These are phyloP conservation scores for Sporothrix euskadiensis DNA, from an alignment of 2,329 filamentous ascomycete species.

Conservation along the genomic window DNA sequence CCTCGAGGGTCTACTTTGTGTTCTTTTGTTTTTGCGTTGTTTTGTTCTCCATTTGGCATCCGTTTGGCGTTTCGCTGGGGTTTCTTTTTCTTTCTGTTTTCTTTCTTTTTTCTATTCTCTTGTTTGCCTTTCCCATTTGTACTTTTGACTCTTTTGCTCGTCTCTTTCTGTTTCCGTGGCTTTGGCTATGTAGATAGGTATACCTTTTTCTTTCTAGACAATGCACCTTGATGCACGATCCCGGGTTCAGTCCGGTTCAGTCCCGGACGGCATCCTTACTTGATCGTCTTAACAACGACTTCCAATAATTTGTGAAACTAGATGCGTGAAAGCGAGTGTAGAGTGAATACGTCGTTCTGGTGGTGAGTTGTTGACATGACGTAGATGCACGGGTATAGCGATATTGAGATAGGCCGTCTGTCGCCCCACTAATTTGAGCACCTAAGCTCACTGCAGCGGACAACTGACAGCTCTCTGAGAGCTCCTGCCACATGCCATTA, in stretches of 20 bases:
- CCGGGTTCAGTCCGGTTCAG: background rate
- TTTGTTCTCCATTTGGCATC: slow-evolving; percentile 1
- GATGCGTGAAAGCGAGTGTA: background rate
- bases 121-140: slow-evolving; percentile 1
- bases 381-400: slow-evolving; percentile 20
- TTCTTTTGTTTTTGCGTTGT: background rate
- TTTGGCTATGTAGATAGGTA: slow-evolving; percentile 25
- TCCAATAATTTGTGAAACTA: too few relatives aligned
- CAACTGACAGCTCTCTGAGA: slow-evolving; percentile 19
- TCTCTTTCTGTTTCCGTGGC: background rate
- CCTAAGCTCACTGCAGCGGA: slow-evolving; percentile 20
- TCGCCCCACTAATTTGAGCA: slow-evolving; percentile 21
- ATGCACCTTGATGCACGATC: slow-evolving; percentile 10
- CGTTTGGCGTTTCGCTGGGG: slow-evolving; percentile 1
- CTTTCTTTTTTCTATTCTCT: background rate
- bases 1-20: background rate
- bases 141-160: background rate
- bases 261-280: background rate
- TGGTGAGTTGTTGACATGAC: slow-evolving; percentile 7
- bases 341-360: background rate
- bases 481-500: slow-evolving; percentile 5
- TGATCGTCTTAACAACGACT: background rate
- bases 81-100: background rate
- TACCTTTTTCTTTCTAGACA: slow-evolving; percentile 21
- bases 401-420: background rate